Evolutionary conservation across 257 asterid species (phyloP).

Genomic region (Fraxinus americana): DNA sequence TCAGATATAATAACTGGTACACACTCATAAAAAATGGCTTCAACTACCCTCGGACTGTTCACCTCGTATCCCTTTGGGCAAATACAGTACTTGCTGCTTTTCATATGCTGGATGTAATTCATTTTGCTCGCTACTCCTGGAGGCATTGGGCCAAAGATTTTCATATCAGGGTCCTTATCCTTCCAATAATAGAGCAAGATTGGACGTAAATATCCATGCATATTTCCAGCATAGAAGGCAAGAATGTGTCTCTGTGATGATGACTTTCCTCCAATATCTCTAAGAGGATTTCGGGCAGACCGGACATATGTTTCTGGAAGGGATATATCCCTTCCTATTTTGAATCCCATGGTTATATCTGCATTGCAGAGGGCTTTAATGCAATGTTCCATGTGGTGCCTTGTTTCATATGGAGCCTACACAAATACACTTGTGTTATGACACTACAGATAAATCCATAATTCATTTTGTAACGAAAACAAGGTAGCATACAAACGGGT

Average conservation of each 20-base stretch:
- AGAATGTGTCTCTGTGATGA: conserved; percentile 63
- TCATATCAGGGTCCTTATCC: conserved; percentile 69
- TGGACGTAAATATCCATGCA: conserved; percentile 85
- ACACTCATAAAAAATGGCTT: conserved; percentile 85
- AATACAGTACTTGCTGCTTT: conserved; percentile 82
- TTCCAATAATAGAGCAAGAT: conserved; percentile 73
- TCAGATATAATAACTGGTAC: conserved; percentile 87
- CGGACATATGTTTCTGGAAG: conserved; percentile 81
- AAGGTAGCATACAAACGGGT: not conserved
- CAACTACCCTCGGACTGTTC: conserved; percentile 91
- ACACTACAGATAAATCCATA: not conserved
- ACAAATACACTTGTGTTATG: conserved; percentile 4
- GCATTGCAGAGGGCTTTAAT: conserved; percentile 92
- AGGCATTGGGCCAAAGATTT: conserved; percentile 79
- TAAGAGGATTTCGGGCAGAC: conserved; percentile 67
- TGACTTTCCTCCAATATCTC: conserved; percentile 85
- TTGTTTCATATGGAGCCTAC: conserved; percentile 86
- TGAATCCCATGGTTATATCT: conserved; percentile 75
- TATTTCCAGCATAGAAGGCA: conserved; percentile 81
- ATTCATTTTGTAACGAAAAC: not conserved
- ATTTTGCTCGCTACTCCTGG: conserved; percentile 81
- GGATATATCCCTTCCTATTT: conserved; percentile 79
- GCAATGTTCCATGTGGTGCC: conserved; percentile 87
- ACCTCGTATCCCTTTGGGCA: conserved; percentile 94
- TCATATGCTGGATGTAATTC: conserved; percentile 82